These are phyloP conservation scores for Silene uniflora DNA, from an alignment of 148 eudicot genomes.

Conservation along the genomic window DNA sequence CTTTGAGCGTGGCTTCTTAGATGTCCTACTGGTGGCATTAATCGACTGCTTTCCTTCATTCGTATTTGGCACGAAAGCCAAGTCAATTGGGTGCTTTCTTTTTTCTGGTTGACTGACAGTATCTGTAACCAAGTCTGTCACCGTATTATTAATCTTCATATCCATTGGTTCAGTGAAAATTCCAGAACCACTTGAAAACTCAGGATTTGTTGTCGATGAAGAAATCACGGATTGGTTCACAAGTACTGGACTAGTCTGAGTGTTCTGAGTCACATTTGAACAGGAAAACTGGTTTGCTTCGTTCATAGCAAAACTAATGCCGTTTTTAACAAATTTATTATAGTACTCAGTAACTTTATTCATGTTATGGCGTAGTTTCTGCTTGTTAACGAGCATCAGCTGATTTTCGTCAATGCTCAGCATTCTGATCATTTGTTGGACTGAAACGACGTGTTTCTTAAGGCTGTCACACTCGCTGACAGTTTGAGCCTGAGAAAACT, in stretches of 20 bases:
- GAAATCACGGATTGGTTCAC: neutral
- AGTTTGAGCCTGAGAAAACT: slow-evolving; percentile 12
- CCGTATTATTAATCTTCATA: too few relatives aligned
- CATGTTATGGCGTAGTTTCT: neutral
- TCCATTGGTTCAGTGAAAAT: too few relatives aligned
- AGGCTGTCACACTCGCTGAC: neutral
- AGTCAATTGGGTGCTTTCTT: neutral
- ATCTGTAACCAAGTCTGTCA: too few relatives aligned
- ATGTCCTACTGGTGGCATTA: neutral
- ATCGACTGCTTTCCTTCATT: neutral
- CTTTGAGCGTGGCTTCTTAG: slow-evolving; percentile 2
- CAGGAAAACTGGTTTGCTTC: slow-evolving; percentile 1
- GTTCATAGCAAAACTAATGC: neutral
- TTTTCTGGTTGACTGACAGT: neutral
- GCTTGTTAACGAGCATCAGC: neutral
- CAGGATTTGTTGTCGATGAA: neutral
- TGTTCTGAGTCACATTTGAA: neutral
- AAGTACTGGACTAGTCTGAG: neutral
- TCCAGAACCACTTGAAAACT: neutral
- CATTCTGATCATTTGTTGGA: neutral
- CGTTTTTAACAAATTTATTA: neutral
- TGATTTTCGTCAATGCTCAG: neutral
- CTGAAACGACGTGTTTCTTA: neutral
- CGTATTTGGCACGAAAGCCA: neutral
- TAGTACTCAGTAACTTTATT: neutral